Percentiles rank a stretch among this genome's conserved stretches.
phyloP scores from a whole-genome alignment of 108 stramenopile species.

The Nannochloropsis gaditana region DNA sequence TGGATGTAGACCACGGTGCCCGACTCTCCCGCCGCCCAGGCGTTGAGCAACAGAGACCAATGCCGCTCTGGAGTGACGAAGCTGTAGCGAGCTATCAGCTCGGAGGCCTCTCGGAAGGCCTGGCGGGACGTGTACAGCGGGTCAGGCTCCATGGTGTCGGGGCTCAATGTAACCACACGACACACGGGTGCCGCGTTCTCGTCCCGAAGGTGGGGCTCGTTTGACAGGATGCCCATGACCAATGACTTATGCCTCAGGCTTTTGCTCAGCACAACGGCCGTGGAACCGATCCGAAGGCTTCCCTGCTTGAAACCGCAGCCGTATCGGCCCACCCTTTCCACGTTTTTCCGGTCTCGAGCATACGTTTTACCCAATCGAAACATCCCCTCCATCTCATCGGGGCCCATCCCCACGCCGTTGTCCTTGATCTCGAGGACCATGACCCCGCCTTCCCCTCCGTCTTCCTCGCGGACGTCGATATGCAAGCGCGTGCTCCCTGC shows the following conservation, averaged over 20 bases:
- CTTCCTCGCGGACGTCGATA: neutral
- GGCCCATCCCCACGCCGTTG: conserved; percentile 25
- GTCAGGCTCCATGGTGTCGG: conserved; percentile 3
- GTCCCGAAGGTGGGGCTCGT: neutral
- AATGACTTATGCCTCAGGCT: neutral
- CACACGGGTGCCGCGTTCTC: neutral
- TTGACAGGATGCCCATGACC: neutral
- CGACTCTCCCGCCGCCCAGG: conserved; percentile 2
- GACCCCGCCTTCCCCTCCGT: neutral
- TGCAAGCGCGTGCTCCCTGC: conserved; percentile 17
- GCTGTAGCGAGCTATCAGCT: neutral
- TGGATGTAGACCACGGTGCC: neutral
- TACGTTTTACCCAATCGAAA: conserved; percentile 18
- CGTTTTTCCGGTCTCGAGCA: neutral
- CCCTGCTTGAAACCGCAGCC: conserved; percentile 5
- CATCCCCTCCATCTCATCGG: neutral
- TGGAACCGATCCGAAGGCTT: neutral
- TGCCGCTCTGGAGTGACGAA: neutral
- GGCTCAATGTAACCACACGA: conserved; percentile 3
- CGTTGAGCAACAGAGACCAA: neutral
- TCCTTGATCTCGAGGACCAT: conserved; percentile 11
- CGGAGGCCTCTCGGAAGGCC: neutral
- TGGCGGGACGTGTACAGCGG: neutral
- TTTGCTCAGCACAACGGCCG: neutral
- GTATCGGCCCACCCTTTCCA: conserved; percentile 1